Evolutionary conservation across 2,329 filamentous ascomycete species (phyloP).

Genomic region (Colletotrichum australisinense): DNA sequence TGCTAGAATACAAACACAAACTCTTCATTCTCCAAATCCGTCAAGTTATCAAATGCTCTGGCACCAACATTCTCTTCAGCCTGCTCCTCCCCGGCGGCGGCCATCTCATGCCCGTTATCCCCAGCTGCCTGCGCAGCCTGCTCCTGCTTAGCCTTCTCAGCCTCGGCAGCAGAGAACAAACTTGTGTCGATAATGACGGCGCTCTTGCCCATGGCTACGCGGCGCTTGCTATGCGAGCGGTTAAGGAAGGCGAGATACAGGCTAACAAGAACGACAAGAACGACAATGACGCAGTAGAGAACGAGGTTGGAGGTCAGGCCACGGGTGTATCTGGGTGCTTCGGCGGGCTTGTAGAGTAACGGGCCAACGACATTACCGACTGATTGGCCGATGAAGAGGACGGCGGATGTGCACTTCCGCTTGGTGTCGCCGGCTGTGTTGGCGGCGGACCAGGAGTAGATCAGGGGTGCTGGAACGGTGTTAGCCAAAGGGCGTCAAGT

Average conservation of each 20-base stretch:
- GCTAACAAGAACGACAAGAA: conserved; percentile 53
- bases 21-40: conserved; percentile 71
- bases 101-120: conserved; percentile 39
- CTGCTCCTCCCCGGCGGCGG: conserved; percentile 40
- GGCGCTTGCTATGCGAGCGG: conserved; percentile 53
- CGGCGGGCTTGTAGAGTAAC: conserved; percentile 68
- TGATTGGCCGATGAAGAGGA: conserved; percentile 69
- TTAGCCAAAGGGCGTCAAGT: neutral
- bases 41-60: conserved; percentile 68
- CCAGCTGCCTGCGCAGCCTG: conserved; percentile 28
- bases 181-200: conserved; percentile 69
- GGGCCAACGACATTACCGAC: conserved; percentile 75
- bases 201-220: conserved; percentile 46
- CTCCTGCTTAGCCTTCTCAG: conserved; percentile 47
- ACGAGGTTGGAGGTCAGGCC: conserved; percentile 70
- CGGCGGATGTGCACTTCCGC: conserved; percentile 70
- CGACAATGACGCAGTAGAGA: conserved; percentile 67
- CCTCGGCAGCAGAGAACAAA: conserved; percentile 62
- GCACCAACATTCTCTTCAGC: conserved; percentile 46
- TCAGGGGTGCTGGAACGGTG: conserved; percentile 56
- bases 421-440: conserved; percentile 76
- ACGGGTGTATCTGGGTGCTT: conserved; percentile 67
- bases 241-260: conserved; percentile 60
- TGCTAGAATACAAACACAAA: conserved; percentile 67
- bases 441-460: conserved; percentile 67